Conservation (phyloP, 73 alveolate genomes). For the Uronychia binucleata region DNA sequence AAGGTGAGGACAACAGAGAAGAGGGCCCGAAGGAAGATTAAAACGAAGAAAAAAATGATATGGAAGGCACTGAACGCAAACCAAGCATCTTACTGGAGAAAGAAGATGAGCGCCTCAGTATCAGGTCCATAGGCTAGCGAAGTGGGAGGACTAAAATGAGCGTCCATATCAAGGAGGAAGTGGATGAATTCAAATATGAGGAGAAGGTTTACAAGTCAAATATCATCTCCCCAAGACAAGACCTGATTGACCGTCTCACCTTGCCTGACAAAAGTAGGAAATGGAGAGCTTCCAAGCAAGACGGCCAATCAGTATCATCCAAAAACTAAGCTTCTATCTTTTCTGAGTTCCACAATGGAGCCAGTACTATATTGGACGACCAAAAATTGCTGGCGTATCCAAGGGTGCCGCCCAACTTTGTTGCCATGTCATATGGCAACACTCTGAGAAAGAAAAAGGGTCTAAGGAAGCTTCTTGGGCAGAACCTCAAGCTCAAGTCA, state of each 20-base stretch:
- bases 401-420: not conserved
- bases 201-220: not conserved
- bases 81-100: too few relatives aligned
- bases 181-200: not conserved
- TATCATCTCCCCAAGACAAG: not conserved
- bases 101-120: too few relatives aligned
- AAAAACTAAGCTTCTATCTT: not conserved
- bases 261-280: not conserved
- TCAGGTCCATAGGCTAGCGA: not conserved
- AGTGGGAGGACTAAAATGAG: too few relatives aligned
- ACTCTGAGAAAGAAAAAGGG: not conserved
- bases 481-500: not conserved
- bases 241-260: not conserved
- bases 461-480: not conserved
- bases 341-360: not conserved
- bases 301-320: not conserved
- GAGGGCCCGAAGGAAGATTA: not conserved
- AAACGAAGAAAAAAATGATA: not conserved
- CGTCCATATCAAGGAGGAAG: not conserved
- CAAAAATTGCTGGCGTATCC: not conserved
- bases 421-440: not conserved
- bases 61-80: too few relatives aligned
- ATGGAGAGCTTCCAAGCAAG: conserved; percentile 1
- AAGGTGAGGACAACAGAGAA: not conserved
- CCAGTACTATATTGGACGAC: not conserved